Evolutionary conservation across 371 early-diverging fungal genomes (phyloP).

Genomic region (Zychaea mexicana): DNA sequence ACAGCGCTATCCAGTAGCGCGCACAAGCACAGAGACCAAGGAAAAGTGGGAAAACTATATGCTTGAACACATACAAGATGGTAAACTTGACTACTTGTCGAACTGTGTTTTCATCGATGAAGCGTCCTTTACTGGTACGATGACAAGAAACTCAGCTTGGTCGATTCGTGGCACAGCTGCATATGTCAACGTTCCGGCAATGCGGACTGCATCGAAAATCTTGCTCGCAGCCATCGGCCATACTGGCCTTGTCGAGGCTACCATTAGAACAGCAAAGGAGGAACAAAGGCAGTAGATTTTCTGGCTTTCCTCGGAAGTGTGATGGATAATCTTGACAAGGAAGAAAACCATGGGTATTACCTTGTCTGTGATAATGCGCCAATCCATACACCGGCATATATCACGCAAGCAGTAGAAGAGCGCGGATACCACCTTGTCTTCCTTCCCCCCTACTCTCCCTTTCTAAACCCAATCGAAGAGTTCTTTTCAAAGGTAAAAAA

Average conservation of each 20-base stretch:
- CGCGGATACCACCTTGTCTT: conserved; percentile 10
- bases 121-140: conserved; percentile 2
- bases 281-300: not conserved
- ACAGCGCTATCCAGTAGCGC: not conserved
- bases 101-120: conserved; percentile 14
- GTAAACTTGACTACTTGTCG: not conserved
- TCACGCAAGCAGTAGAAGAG: not conserved
- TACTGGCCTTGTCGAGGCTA: not conserved
- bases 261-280: not conserved
- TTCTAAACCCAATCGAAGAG: conserved; percentile 16
- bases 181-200: conserved; percentile 1
- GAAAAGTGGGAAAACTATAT: not conserved
- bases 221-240: conserved; percentile 4
- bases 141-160: not conserved
- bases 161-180: conserved; percentile 2
- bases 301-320: not conserved
- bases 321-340: conserved; percentile 5
- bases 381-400: conserved; percentile 4
- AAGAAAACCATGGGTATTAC: not conserved
- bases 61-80: not conserved
- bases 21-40: not conserved
- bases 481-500: not conserved
- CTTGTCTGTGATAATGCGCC: conserved; percentile 13
- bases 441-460: conserved; percentile 17
- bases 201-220: not conserved